Base-by-base conservation (phyloP, 371 early-diverging fungal genomes). In the Apophysomyces sp. region DNA sequence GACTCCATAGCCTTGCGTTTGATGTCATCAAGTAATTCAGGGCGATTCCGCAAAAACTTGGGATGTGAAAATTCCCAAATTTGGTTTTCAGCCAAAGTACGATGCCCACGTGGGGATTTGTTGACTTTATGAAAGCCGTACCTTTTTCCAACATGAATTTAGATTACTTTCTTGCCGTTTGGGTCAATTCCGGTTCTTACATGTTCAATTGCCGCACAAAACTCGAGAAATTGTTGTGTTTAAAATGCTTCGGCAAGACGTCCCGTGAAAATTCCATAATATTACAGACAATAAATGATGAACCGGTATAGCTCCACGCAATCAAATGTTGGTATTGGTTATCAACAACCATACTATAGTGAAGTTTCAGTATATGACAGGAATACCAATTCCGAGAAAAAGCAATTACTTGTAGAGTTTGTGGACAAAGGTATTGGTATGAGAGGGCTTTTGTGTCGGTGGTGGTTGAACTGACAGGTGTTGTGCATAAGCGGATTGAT, bases 51-150 rank as follows among this genome's bases (percentile, higher is more conserved):
- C 27, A 91, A 58, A 56, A 95, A 95, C 62, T 91, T 89, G 61
- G 89, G 80, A 69, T 95, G 94, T 54, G 90, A 90, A 73, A 95
- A 94, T 77, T 94, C 95, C 96, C 96, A 95, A 69, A 93, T 87
- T 75, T 93, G 94, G 73, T 92, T 91, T 69, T 92, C 94, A 21
- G 90, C 91, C 62, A 86, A 67, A 13, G 90, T 92, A 44, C 92
- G 85, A 68, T 89, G 89, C 1, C 94, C 94, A 56, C 94, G 84
- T 37, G 93, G 92, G 36, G 91, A 84, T 77, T 92, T 84, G 82
- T 90, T 94, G 53, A 92, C 87, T 68, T 94, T 94, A 82, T 92
- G 92, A 72, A 94, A 94, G 3, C 93, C 94, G 65, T 92, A 89
- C 89, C 89, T 89, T 49, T n/a, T 32, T 26, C 44, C 31, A 15